Evolutionary conservation across 2,329 filamentous ascomycete genomes (phyloP).

Genomic region (Lasiodiplodia hormozganensis): DNA sequence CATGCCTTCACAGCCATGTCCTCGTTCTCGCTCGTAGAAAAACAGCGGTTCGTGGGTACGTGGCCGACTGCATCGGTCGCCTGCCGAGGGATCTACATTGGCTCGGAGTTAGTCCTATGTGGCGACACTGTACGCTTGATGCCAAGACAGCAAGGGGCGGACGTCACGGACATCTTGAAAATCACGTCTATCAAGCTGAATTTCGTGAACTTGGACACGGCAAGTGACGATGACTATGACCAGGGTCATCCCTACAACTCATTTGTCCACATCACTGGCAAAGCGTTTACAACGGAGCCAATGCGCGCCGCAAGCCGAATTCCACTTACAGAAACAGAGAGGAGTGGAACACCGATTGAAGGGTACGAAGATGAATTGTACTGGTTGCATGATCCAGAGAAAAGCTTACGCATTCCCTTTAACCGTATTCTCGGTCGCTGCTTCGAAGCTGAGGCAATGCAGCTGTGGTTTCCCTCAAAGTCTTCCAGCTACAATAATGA

Average conservation of each 20-base stretch:
- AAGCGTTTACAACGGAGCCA: constrained; percentile 40
- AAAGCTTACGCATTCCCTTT: constrained; percentile 56
- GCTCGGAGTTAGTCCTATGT: constrained; percentile 61
- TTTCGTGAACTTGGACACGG: constrained; percentile 56
- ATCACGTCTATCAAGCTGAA: constrained; percentile 61
- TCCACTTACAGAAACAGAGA: constrained; percentile 4
- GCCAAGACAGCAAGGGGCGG: constrained; percentile 35
- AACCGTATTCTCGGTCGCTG: constrained; percentile 62
- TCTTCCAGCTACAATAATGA: constrained; percentile 34
- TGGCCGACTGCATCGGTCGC: constrained; percentile 64
- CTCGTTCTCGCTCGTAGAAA: constrained; percentile 60
- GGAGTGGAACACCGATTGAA: constrained; percentile 39
- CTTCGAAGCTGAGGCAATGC: constrained; percentile 59
- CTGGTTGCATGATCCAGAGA: constrained; percentile 51
- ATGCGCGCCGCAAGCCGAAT: constrained; percentile 32
- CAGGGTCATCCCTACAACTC: constrained; percentile 55
- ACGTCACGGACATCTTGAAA: constrained; percentile 60
- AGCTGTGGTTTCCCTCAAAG: constrained; percentile 47
- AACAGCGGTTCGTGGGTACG: constrained; percentile 58
- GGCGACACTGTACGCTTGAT: constrained; percentile 63
- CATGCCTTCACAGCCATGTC: constrained; percentile 62
- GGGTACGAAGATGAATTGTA: constrained; percentile 61
- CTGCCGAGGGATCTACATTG: constrained; percentile 62
- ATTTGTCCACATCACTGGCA: constrained; percentile 57
- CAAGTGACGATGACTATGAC: constrained; percentile 54